A percentile compares a stretch with the other conserved stretches of the same genome.
phyloP scores from a whole-genome alignment of 1,284 basidiomycete species.

The Ustilago shanxiensis region DNA sequence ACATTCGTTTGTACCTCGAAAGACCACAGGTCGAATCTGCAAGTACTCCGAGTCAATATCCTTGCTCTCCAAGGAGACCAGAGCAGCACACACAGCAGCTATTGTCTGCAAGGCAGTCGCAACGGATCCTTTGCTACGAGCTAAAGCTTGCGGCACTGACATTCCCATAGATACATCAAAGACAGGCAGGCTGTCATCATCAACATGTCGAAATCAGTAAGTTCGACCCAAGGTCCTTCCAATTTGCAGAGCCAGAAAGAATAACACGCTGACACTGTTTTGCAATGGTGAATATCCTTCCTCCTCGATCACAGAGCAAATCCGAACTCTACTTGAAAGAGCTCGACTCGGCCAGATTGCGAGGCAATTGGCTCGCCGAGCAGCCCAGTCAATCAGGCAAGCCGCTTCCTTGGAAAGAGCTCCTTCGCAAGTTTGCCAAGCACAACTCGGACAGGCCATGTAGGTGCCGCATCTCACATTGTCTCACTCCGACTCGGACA shows the following conservation, averaged over 20 bases:
- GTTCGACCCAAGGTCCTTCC: conserved; percentile 4
- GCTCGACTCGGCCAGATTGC: conserved; percentile 63
- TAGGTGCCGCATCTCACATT: conserved; percentile 28
- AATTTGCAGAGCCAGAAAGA: too few relatives aligned
- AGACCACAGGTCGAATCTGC: too few relatives aligned
- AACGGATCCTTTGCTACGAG: neutral
- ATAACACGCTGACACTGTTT: too few relatives aligned
- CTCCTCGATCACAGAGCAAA: conserved; percentile 42
- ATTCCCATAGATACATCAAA: neutral
- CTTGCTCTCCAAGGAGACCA: neutral
- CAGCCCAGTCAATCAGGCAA: conserved; percentile 38
- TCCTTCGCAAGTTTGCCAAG: conserved; percentile 69
- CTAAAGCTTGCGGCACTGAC: too few relatives aligned
- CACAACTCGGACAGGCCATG: conserved; percentile 64
- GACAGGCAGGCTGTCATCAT: neutral
- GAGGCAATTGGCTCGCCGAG: conserved; percentile 59
- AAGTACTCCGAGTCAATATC: neutral
- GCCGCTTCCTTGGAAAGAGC: conserved; percentile 62
- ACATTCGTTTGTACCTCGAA: too few relatives aligned
- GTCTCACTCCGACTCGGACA: neutral
- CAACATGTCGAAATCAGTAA: conserved; percentile 49
- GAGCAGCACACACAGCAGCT: neutral
- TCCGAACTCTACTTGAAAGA: conserved; percentile 62
- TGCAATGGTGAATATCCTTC: too few relatives aligned
- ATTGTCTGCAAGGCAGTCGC: too few relatives aligned